These are phyloP conservation scores for Coelastrella sp. DNA, from an alignment of 139 green algal genomes.

Conservation along the genomic window DNA sequence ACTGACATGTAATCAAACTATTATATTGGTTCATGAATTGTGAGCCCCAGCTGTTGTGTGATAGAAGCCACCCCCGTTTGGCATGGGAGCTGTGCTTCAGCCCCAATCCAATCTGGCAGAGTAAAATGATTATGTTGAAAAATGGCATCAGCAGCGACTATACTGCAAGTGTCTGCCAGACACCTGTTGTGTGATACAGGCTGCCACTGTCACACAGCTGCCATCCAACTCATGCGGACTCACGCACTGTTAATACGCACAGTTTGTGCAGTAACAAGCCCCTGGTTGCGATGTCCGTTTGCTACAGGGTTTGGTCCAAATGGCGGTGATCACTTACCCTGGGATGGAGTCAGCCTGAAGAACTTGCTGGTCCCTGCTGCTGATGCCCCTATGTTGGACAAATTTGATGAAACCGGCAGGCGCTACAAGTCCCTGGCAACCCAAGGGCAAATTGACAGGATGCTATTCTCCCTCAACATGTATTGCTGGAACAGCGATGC, in stretches of 20 bases:
- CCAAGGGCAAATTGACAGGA: slow-evolving; percentile 6
- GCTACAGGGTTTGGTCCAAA: not conserved
- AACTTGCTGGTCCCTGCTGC: not conserved
- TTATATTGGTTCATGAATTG: no score
- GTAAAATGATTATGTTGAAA: not conserved
- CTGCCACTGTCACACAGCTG: no score
- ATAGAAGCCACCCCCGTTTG: no score
- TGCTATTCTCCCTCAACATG: slow-evolving; percentile 11
- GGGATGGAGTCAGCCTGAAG: slow-evolving; percentile 25
- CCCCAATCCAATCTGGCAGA: not conserved
- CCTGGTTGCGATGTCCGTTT: not conserved
- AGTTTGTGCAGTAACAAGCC: not conserved
- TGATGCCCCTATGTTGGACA: not conserved
- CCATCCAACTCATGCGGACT: no score
- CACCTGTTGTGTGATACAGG: no score
- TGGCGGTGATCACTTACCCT: not conserved
- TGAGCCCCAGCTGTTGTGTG: no score
- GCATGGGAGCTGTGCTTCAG: not conserved
- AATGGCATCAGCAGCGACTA: no score
- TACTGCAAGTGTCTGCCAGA: not conserved
- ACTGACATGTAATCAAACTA: not conserved
- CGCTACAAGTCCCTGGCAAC: not conserved
- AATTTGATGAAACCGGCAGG: not conserved
- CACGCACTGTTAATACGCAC: no score
- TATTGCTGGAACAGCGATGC: slow-evolving; percentile 7